phyloP scores from a whole-genome alignment of 2,329 filamentous ascomycete genomes.

The Chaetomium strumarium region DNA sequence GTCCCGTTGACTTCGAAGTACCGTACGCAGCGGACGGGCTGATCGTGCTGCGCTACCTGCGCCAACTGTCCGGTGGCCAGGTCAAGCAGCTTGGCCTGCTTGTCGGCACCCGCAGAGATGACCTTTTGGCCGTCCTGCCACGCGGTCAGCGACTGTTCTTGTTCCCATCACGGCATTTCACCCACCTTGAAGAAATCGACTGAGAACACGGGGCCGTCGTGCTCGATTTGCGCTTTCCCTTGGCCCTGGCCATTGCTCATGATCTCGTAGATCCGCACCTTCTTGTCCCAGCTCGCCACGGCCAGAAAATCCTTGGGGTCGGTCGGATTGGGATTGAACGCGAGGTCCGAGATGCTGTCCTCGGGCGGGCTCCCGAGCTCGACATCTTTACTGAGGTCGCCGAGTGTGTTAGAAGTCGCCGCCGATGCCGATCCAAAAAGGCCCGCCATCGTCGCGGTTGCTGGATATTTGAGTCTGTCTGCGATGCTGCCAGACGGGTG shows the following conservation, averaged over 20 bases:
- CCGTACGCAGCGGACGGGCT: constrained; percentile 70
- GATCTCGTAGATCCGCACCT: constrained; percentile 95
- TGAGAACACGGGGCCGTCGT: constrained; percentile 77
- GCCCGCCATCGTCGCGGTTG: constrained; percentile 51
- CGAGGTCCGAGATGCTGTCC: constrained; percentile 82
- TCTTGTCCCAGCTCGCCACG: constrained; percentile 94
- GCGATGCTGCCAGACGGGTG: no score
- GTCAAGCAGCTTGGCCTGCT: constrained; percentile 83
- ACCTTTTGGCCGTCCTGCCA: constrained; percentile 82
- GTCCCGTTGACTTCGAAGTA: constrained; percentile 68
- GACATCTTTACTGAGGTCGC: constrained; percentile 87
- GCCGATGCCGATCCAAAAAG: constrained; percentile 53
- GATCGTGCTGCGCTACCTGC: constrained; percentile 79
- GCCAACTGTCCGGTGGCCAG: constrained; percentile 60
- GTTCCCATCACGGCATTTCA: background rate
- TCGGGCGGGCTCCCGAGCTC: constrained; percentile 71
- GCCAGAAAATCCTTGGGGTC: constrained; percentile 70
- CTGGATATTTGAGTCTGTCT: background rate
- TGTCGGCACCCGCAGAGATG: constrained; percentile 83
- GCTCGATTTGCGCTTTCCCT: constrained; percentile 80
- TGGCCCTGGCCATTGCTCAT: constrained; percentile 69
- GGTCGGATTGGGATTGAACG: constrained; percentile 53
- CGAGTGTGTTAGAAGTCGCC: constrained; percentile 64
- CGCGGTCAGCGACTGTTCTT: background rate
- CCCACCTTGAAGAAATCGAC: constrained; percentile 84